Evolutionary conservation across 768 basidiomycete species (phyloP), one percentile per base, ranked within the genome.

Genomic region (Hirschioporus abietinus): DNA sequence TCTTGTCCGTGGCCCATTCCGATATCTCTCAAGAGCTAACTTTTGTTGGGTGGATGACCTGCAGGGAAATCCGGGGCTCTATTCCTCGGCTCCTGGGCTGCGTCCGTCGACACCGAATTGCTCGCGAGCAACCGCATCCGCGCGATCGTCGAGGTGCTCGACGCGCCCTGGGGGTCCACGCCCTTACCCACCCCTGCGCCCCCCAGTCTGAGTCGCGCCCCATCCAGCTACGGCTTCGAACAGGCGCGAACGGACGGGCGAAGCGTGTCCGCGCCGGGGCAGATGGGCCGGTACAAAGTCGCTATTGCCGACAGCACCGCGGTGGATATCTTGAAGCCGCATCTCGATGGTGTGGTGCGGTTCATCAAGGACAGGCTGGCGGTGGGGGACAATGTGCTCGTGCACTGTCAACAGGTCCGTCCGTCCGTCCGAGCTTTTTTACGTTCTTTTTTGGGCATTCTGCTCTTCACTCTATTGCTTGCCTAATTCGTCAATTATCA

Each of bases 321-420:
- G 24, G 86, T 83, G 6, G 91, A 92, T 72, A 20, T 52, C 4
- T 76, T 93, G 64, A 81, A 80, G 57, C 87, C 89, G 0, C 86
- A 92, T 69, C 81, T 92, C 26, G 88, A 91, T 73, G 82, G 79
- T 3, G 88, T 85, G 23, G 91, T 90, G 66, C 79, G 82, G 60
- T 83, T 86, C 74, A 92, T 92, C 66, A 86, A 89, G 69, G 78
- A 77, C 30, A 83, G 86, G 20, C 79, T 92, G n/a, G 72, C 78
- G 2, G 77, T 78, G 23, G 90, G 91, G 1, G 76, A 83, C 67
- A 89, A 85, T 67, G 86, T 92, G 10, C 81, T 92, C 66, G 90
- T 92, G 1, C 91, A 92, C 73, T 92, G 91, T 71, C 90, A 92
- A 69, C 91, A 92, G 88, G 90, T 91, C 67, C 71, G 83, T 72